Evolutionary conservation across 441 rosid species (phyloP), one percentile per base, ranked within the genome.

Genomic region (Flueggea neowawraea): DNA sequence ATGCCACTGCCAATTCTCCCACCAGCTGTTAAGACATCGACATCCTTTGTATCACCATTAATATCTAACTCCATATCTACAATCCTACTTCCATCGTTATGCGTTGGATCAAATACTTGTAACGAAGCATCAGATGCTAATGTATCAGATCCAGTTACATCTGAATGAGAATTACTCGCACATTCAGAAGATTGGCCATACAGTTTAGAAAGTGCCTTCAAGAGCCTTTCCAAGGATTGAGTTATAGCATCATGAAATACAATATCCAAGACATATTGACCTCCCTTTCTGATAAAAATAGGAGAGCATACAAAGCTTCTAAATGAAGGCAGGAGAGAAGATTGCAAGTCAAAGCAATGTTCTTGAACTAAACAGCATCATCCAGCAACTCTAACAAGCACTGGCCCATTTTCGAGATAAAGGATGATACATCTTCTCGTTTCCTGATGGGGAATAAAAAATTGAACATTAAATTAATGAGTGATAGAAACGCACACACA

Each of bases 21-120:
- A 63, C 83, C 75, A 55, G 72, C 80, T 54, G 78, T 63, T 61
- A 80, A 63, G 50, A 82, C 70, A 75, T 85, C 87, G n/a, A 80
- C 72, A 75, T 83, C 90, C 63, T 82, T 83, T 15, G 70, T 60
- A 71, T 84, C 93, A 68, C 80, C 90, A 75, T 68, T 73, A 66
- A 75, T 74, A 84, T 95, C 98, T 60, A 95, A 80, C 61, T 95
- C 98, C 89, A 89, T 74, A 64, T 91, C 98, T 80, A 89, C 58
- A 76, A 88, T 88, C 72, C 90, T 82, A 72, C 82, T 80, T 70
- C 51, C 68, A 65, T 64, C 67, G 52, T 63, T 70, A 72, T 55
- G 69, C n/a, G 48, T 53, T 5, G 17, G 57, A 67, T 67, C 60
- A 41, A 78, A 70, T 63, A 62, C 60, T 73, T 67, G 76, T 49